Evolutionary conservation across 306 rosid genomes (phyloP).

Genomic region (Arachis hypogaea): DNA sequence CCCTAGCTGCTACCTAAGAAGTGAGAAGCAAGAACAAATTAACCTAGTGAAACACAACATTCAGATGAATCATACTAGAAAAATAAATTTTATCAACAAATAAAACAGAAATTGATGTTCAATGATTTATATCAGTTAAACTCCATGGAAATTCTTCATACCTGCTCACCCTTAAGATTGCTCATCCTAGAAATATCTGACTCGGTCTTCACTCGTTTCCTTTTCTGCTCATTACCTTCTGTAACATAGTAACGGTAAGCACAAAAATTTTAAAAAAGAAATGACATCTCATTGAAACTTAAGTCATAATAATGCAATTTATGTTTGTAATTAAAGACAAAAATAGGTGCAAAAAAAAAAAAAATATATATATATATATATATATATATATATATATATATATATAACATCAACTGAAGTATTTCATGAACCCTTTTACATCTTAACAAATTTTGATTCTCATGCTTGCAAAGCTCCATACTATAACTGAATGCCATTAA

Average conservation of each 20-base stretch:
- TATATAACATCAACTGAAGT: conserved; percentile 14
- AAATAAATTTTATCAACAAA: conserved; percentile 13
- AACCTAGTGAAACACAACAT: conserved; percentile 33
- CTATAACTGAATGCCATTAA: conserved; percentile 34
- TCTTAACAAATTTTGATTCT: conserved; percentile 20
- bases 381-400: background rate
- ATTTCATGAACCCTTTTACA: conserved; percentile 14
- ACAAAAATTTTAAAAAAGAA: conserved; percentile 23
- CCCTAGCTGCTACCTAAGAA: conserved; percentile 93
- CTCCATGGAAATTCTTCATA: conserved; percentile 34
- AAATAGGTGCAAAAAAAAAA: background rate
- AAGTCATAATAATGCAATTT: conserved; percentile 16
- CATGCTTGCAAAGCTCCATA: conserved; percentile 16
- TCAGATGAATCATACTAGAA: conserved; percentile 5
- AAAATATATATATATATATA: background rate
- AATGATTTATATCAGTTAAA: conserved; percentile 12
- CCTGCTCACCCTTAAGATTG: conserved; percentile 94
- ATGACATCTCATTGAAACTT: conserved; percentile 30
- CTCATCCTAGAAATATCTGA: conserved; percentile 77
- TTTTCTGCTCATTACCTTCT: conserved; percentile 93
- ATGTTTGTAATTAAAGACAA: background rate
- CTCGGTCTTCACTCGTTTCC: conserved; percentile 80
- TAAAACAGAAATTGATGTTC: background rate
- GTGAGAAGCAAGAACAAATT: conserved; percentile 41
- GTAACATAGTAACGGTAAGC: conserved; percentile 50